Conservation (phyloP, 495 filamentous ascomycete genomes). For the Coniosporium apollinis region DNA sequence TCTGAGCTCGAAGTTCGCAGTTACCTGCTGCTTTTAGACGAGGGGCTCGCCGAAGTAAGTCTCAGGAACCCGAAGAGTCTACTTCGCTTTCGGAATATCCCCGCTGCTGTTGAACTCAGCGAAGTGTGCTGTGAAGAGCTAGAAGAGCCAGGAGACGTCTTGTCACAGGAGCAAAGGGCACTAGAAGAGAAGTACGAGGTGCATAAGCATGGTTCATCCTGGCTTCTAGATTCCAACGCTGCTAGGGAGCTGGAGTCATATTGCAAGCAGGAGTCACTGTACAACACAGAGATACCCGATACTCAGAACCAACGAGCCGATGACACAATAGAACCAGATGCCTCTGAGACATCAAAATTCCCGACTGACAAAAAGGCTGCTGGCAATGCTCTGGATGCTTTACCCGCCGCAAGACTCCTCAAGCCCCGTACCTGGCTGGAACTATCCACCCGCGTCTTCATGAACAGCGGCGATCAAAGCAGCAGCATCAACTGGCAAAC, state of each 20-base stretch:
- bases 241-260: conserved; percentile 26
- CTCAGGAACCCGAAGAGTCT: conserved; percentile 7
- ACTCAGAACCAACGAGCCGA: not conserved
- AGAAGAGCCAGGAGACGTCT: conserved; percentile 45
- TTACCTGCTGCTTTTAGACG: conserved; percentile 45
- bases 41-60: conserved; percentile 26
- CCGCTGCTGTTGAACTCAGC: conserved; percentile 59
- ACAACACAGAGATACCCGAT: not conserved
- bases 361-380: not conserved
- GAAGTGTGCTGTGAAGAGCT: conserved; percentile 46
- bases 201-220: conserved; percentile 35
- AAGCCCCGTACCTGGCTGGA: conserved; percentile 41
- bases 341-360: not conserved
- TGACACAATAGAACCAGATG: not conserved
- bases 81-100: conserved; percentile 31
- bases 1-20: conserved; percentile 53
- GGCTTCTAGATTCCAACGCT: conserved; percentile 33
- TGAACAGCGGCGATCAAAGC: conserved; percentile 45
- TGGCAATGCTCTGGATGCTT: conserved; percentile 10
- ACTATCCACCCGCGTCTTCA: conserved; percentile 53
- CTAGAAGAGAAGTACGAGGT: conserved; percentile 38
- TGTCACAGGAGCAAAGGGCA: conserved; percentile 39
- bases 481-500: conserved; percentile 50
- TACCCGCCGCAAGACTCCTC: conserved; percentile 41
- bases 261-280: not conserved